Evolutionary conservation across 2,329 filamentous ascomycete species (phyloP).

Genomic region (Epichloe scottii): DNA sequence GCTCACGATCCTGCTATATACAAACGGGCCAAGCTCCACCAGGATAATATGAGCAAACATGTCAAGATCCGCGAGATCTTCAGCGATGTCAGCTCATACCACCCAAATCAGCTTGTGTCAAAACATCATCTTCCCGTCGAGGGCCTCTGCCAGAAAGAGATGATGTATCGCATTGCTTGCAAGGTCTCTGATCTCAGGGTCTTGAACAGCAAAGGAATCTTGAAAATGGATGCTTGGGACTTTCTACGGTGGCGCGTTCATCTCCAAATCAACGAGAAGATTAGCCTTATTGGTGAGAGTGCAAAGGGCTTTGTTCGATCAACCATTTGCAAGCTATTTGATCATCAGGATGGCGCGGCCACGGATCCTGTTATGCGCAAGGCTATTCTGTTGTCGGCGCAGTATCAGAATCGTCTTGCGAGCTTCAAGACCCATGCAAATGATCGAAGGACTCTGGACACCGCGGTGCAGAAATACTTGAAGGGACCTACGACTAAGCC

Average conservation of each 20-base stretch:
- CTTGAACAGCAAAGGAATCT: slow-evolving; percentile 12
- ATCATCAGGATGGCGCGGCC: slow-evolving; percentile 6
- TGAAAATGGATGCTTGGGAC: slow-evolving; percentile 25
- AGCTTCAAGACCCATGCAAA: slow-evolving; percentile 9
- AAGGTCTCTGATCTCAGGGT: slow-evolving; percentile 19
- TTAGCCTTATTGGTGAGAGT: slow-evolving; percentile 5
- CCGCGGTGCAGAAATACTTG: background rate
- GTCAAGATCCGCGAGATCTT: slow-evolving; percentile 24
- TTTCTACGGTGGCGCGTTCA: slow-evolving; percentile 25
- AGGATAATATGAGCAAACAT: slow-evolving; percentile 21
- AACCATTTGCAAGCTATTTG: slow-evolving; percentile 9
- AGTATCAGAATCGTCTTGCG: slow-evolving; percentile 9
- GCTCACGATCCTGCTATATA: slow-evolving; percentile 6
- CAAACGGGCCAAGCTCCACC: slow-evolving; percentile 12
- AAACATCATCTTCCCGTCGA: slow-evolving; percentile 18
- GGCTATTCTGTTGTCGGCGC: slow-evolving; percentile 17
- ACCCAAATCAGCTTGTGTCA: slow-evolving; percentile 25
- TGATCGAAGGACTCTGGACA: background rate
- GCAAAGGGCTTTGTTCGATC: slow-evolving; percentile 7
- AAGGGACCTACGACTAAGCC: background rate
- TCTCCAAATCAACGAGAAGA: slow-evolving; percentile 8
- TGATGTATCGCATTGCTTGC: slow-evolving; percentile 23
- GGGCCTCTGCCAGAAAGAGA: slow-evolving; percentile 22
- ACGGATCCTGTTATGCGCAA: slow-evolving; percentile 17
- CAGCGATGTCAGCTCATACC: slow-evolving; percentile 14